Evolutionary conservation across 108 stramenopile species (phyloP).

Genomic region (Aureococcus anophagefferens): DNA sequence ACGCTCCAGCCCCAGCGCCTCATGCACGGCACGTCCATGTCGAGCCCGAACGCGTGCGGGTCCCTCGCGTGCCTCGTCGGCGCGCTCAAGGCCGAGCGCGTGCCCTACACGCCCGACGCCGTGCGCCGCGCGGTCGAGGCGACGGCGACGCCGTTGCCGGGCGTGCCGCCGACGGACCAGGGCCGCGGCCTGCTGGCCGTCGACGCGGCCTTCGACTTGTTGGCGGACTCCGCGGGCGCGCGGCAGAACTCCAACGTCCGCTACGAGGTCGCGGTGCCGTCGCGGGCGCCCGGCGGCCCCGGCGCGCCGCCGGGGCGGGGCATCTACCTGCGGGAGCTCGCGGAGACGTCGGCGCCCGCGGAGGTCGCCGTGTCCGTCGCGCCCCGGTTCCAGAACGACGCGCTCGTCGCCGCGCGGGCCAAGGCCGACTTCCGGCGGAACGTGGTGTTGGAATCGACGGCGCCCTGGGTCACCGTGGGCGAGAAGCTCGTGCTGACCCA

Average conservation of each 20-base stretch:
- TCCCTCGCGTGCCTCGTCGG: slow-evolving; percentile 65
- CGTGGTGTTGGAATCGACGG: slow-evolving; percentile 1
- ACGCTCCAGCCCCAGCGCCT: slow-evolving; percentile 60
- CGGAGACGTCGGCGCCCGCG: slow-evolving; percentile 21
- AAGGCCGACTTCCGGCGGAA: background rate
- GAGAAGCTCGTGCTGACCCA: slow-evolving; percentile 4
- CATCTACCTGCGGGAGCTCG: slow-evolving; percentile 59
- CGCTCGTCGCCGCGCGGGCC: background rate
- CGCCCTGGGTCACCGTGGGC: slow-evolving; percentile 1
- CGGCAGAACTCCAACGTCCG: slow-evolving; percentile 17
- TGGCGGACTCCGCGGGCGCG: slow-evolving; percentile 4
- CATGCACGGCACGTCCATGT: slow-evolving; percentile 79
- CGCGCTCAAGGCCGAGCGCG: slow-evolving; percentile 53
- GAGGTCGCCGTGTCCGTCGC: slow-evolving; percentile 6
- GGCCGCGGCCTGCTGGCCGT: slow-evolving; percentile 67
- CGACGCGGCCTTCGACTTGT: slow-evolving; percentile 41
- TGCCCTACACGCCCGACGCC: slow-evolving; percentile 40
- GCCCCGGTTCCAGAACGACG: slow-evolving; percentile 12
- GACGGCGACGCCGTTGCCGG: slow-evolving; percentile 47
- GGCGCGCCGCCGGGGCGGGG: slow-evolving; percentile 45
- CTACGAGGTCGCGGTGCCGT: slow-evolving; percentile 31
- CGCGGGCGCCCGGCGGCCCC: slow-evolving; percentile 6
- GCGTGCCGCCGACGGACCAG: slow-evolving; percentile 35
- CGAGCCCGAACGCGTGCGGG: slow-evolving; percentile 65
- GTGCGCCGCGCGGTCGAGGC: slow-evolving; percentile 62